phyloP scores from a whole-genome alignment of 1,284 basidiomycete species.

The Coniferiporia weirii region DNA sequence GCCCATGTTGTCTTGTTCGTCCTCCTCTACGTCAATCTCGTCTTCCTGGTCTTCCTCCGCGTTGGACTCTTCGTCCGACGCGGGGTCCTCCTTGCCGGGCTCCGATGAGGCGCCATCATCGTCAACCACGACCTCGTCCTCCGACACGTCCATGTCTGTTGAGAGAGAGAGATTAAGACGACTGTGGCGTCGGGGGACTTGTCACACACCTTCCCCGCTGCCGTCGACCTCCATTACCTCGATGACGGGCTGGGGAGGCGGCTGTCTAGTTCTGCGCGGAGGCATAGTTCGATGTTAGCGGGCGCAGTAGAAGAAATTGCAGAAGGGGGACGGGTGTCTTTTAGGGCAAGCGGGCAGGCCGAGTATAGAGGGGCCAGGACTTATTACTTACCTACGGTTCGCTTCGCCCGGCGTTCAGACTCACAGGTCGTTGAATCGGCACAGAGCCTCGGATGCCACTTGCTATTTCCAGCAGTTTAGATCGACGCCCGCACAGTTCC shows the following conservation, averaged over 20 bases:
- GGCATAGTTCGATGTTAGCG: not conserved
- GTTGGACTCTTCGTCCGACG: conserved; percentile 29
- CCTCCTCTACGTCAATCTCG: conserved; percentile 27
- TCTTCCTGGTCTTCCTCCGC: conserved; percentile 31
- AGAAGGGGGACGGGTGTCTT: too few relatives aligned
- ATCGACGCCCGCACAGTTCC: not conserved
- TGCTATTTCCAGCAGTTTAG: not conserved
- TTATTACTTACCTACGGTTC: not conserved
- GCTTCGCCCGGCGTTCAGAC: not conserved
- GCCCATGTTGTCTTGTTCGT: conserved; percentile 27
- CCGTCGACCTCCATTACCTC: conserved; percentile 12
- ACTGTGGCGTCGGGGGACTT: not conserved
- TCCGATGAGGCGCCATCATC: conserved; percentile 7
- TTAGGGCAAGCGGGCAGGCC: not conserved
- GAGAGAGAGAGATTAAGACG: not conserved
- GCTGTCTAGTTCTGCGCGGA: not conserved
- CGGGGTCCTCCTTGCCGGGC: conserved; percentile 28
- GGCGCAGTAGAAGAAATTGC: not conserved
- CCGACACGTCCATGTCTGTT: conserved; percentile 15
- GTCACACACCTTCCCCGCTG: conserved; percentile 9
- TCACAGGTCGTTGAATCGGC: not conserved
- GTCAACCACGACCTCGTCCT: conserved; percentile 9
- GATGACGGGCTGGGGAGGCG: conserved; percentile 4
- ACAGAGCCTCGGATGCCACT: not conserved
- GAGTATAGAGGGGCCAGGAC: not conserved